Evolutionary conservation across 1,139 yeast species (phyloP), one percentile per base, ranked within the genome.

Genomic region (Oligophagozyma castellii): DNA sequence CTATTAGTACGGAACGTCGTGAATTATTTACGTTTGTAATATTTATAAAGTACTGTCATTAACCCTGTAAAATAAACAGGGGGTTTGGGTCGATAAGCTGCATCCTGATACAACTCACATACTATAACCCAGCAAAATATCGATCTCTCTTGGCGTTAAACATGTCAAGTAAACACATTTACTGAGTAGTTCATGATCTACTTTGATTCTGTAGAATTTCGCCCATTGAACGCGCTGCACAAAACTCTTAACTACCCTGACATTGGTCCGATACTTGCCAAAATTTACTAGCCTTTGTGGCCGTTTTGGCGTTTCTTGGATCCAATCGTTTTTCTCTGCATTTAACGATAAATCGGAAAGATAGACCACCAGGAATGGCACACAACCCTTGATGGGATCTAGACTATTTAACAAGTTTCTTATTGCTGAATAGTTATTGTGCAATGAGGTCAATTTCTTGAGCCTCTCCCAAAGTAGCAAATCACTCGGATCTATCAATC

Each of bases 201-300:
- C 49, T 20, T 58, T 53, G 11, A 67, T 51, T 21, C 58, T 51
- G 56, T 80, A 83, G 37, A 76, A 63, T 29, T 65, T 63, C 0
- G 92, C 71, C 92, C 94, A 81, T 47, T 81, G 93, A 31, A 83
- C 79, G 46, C 81, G 70, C 49, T 80, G 84, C 25, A 86, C 67
- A 34, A 86, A 66, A 5, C 78, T 72, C 49, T 79, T 78, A 25
- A 83, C 86, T 29, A 84, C 73, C 35, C 71, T 71, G 3, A 93
- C 86, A 3, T 83, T 67, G 4, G 78, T 75, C 39, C 79, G 65
- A 55, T 78, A 79, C 43, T 83, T 76, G 27, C 79, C 73, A 47
- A 84, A 76, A 48, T 86, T 84, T 37, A 86, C 65, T 31, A 76
- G 51, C 35, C 19, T 20, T 15, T 61, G 61, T 12, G 63, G 65